Base-by-base conservation (phyloP, 176 grass and related monocot species). In the Triticum dicoccoides region DNA sequence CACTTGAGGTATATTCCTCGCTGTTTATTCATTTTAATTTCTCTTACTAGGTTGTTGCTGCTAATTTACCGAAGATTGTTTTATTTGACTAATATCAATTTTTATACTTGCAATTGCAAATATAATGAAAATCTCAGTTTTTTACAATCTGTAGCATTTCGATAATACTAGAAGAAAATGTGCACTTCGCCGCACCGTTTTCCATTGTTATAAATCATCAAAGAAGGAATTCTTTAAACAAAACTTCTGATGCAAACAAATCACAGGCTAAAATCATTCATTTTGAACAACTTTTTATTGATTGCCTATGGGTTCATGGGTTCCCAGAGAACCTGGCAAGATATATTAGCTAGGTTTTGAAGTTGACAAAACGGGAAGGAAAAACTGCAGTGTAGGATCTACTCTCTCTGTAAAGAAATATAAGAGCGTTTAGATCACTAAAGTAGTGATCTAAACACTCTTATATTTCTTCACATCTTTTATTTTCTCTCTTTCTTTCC, bases 271-370 rank as follows among this genome's bases (percentile, higher is more conserved):
- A 94, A 89, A 88, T 88, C 42, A 74, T 94, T 94, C 89, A 91
- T 94, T 86, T 94, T 83, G 79, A 94, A 94, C 82, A 94, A 76
- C 87, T 89, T 91, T 82, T 12, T 89, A 91, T 82, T 94, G 89
- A 82, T 91, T 94, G 61, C 61, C 87, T 79, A 94, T 70, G 72
- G 87, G 23, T 91, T 94, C 74, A 89, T 94, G 2, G 92, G 87
- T 37, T 89, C 88, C 45, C 15, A 70, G 65, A 94, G 92, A 73
- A 94, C 87, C 92, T 94, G 68, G 65, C 76, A 77, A 71, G 2
- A 83, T 9, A 91, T 21, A 81, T 35, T 69, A 73, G 15, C 49
- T 72, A 41, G 0, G 12, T 47, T 61, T 29, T 14, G 21, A 90
- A 27, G 1, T 73, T 65, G 10, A 37, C 12, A 51, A 58, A 38